Evolutionary conservation across 2,329 filamentous ascomycete species (phyloP), one percentile per base, ranked within the genome.

Genomic region (Lachnellula cervina): DNA sequence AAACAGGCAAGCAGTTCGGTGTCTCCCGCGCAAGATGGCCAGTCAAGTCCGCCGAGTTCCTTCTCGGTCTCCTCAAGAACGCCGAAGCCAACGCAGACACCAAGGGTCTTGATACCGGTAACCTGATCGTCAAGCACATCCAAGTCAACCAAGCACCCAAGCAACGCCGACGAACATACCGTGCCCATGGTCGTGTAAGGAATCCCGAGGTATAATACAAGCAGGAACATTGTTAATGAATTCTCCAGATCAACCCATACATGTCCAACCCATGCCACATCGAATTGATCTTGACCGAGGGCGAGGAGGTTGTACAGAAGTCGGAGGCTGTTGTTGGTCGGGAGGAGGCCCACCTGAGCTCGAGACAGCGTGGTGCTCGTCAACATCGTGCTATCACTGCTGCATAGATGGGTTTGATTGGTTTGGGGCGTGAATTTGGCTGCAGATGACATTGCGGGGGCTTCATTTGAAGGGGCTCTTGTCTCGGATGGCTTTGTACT

Each of bases 181-280:
- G 94, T 87, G 95, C 95, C 66, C 94, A 99, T 86, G 94, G 94
- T 87, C 91, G 94, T 83, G 93, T 97, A 95, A 72, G 92, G 90
- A 63, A n/a, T 19, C 48, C 35, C 38, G 46, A 49, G 4, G n/a
- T 8, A 50, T 23, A 38, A 44, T 28, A 37, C 48, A 21, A 44
- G 57, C 44, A 16, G 35, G 52, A 32, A 43, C 25, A 54, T 46
- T 14, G 28, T 59, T 66, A 49, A 64, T 37, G 25, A 52, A 47
- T n/a, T 13, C 28, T 43, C 52, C 61, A 97, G 92, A 99, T 99
- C 83, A 99, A 99, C 88, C 94, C 94, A 64, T 99, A 97, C 87
- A 97, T 99, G 95, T 97, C 92, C 70, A 96, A 96, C 87, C 94
- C 94, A 70, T 99, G 93, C 89, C 94, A 99, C 88, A 96, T 99